Evolutionary conservation across 2,329 filamentous ascomycete species (phyloP).

Genomic region (Aspergillus candidus): DNA sequence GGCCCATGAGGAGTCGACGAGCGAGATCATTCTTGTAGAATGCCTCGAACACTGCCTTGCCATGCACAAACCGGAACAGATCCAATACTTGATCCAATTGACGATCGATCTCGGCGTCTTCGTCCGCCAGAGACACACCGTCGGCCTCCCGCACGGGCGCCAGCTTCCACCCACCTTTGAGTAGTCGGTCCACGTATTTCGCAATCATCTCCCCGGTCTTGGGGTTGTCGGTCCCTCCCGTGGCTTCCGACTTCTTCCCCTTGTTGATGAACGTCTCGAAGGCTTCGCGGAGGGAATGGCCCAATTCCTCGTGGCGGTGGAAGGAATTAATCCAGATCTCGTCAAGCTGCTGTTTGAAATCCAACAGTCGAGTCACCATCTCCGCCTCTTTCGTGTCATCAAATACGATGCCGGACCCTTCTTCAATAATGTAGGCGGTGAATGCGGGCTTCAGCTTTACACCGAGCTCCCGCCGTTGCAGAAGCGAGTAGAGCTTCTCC

Average conservation of each 20-base stretch:
- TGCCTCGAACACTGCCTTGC: conserved; percentile 95
- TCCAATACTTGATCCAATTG: conserved; percentile 91
- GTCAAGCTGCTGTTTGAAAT: conserved; percentile 74
- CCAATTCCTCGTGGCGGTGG: conserved; percentile 66
- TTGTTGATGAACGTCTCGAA: conserved; percentile 94
- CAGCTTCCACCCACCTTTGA: conserved; percentile 76
- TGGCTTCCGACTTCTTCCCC: conserved; percentile 61
- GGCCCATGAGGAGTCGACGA: conserved; percentile 78
- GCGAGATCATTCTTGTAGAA: conserved; percentile 99
- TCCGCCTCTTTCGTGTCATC: conserved; percentile 71
- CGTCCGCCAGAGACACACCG: conserved; percentile 63
- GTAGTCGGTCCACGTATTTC: conserved; percentile 85
- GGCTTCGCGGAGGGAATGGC: conserved; percentile 72
- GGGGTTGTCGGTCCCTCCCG: conserved; percentile 75
- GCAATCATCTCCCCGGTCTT: conserved; percentile 99
- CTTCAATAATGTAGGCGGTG: conserved; percentile 67
- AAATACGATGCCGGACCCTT: conserved; percentile 71
- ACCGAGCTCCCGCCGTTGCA: conserved; percentile 66
- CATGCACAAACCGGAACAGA: conserved; percentile 92
- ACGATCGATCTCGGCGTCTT: conserved; percentile 84
- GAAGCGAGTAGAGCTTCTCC: conserved; percentile 68
- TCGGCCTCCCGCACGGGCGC: conserved; percentile 48
- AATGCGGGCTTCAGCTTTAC: conserved; percentile 66
- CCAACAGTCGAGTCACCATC: conserved; percentile 79
- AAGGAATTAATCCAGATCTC: conserved; percentile 72